Evolutionary conservation across 768 basidiomycete species (phyloP).

Genomic region (Clavulina sp.): DNA sequence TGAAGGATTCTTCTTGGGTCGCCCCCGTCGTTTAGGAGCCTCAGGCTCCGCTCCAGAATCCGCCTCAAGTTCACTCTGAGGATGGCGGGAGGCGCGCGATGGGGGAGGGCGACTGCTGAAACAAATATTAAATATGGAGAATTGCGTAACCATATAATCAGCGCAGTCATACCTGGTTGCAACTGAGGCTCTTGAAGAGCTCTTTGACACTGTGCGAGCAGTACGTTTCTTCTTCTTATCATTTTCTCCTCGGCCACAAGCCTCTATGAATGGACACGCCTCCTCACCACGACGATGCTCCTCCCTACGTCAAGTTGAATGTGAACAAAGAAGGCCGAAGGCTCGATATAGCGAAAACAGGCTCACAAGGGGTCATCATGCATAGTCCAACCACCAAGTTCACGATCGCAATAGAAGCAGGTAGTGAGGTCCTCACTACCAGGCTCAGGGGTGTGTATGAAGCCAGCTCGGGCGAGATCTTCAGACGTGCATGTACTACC

Average conservation of each 20-base stretch:
- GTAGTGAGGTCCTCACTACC: slow-evolving; percentile 62
- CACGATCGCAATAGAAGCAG: slow-evolving; percentile 69
- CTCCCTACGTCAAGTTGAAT: neutral
- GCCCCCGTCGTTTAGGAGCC: too few relatives aligned
- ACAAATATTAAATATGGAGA: too few relatives aligned
- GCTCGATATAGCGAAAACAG: neutral
- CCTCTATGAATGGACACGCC: neutral
- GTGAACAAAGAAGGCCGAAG: neutral
- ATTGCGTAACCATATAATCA: too few relatives aligned
- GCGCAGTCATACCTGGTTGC: too few relatives aligned
- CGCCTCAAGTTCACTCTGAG: too few relatives aligned
- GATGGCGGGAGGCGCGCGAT: too few relatives aligned
- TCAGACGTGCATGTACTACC: slow-evolving; percentile 54
- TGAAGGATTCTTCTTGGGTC: too few relatives aligned
- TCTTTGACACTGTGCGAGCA: too few relatives aligned
- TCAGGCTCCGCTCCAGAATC: too few relatives aligned
- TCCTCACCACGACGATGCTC: neutral
- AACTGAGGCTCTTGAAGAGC: too few relatives aligned
- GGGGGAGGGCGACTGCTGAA: too few relatives aligned
- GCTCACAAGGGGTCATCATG: slow-evolving; percentile 77
- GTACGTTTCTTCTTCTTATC: too few relatives aligned
- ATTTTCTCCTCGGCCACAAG: neutral
- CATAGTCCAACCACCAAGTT: slow-evolving; percentile 72
- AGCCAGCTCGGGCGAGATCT: slow-evolving; percentile 81
- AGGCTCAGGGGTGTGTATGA: slow-evolving; percentile 49